Evolutionary conservation across 208 protist genomes (phyloP).

Genomic region (Sergeia podlipaevii): DNA sequence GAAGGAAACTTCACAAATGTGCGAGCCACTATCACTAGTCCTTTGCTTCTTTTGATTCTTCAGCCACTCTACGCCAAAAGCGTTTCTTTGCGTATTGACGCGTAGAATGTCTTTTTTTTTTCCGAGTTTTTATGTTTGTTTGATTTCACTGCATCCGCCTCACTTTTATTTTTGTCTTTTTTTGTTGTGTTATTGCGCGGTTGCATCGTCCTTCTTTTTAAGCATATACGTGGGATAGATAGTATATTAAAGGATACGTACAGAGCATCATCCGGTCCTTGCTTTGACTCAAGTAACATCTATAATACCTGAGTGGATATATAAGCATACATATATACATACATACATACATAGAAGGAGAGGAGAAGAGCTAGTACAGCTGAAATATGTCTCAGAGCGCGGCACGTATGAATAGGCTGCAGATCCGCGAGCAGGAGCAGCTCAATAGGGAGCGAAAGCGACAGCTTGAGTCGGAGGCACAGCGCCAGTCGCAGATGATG

Average conservation of each 20-base stretch:
- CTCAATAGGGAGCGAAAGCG: slow-evolving; percentile 61
- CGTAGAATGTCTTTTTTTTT: not conserved
- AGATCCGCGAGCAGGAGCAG: slow-evolving; percentile 83
- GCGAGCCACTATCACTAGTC: too few relatives aligned
- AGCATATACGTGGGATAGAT: too few relatives aligned
- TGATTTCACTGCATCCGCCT: slow-evolving; percentile 3
- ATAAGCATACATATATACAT: not conserved
- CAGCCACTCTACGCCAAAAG: too few relatives aligned
- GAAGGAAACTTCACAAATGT: too few relatives aligned
- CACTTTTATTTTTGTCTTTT: slow-evolving; percentile 16
- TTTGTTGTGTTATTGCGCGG: not conserved
- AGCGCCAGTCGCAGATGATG: slow-evolving; percentile 23
- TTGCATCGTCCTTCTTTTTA: slow-evolving; percentile 5
- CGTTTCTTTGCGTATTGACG: not conserved
- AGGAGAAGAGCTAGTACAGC: not conserved
- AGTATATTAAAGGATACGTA: too few relatives aligned
- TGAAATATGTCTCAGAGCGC: slow-evolving; percentile 52
- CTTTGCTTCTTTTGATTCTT: slow-evolving; percentile 2
- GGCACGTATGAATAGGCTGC: slow-evolving; percentile 61
- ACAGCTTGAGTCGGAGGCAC: slow-evolving; percentile 36
- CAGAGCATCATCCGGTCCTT: slow-evolving; percentile 1
- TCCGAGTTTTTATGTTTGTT: slow-evolving; percentile 5
- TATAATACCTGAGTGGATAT: not conserved
- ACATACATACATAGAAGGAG: not conserved
- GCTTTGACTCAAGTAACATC: not conserved